These are phyloP conservation scores for Lentinus brumalis DNA, from an alignment of 768 basidiomycete species.

Conservation along the genomic window DNA sequence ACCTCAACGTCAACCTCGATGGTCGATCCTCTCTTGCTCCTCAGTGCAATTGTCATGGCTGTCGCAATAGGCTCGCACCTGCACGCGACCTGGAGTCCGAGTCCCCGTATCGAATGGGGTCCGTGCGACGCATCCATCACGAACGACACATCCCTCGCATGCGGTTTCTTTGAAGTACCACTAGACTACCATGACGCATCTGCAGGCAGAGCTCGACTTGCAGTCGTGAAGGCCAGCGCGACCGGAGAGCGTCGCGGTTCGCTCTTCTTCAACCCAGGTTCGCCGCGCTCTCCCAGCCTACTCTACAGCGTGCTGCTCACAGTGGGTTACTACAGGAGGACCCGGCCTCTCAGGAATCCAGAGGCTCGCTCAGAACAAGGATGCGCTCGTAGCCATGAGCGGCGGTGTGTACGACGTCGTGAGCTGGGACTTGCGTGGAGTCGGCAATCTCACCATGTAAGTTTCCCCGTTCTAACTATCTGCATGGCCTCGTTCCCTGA, in stretches of 20 bases:
- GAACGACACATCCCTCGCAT: not conserved
- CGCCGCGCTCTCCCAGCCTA: too few species aligned
- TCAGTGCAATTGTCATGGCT: too few species aligned
- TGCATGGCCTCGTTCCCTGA: too few species aligned
- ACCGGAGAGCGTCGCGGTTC: not conserved
- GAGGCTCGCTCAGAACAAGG: not conserved
- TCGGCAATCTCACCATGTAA: conserved; percentile 2
- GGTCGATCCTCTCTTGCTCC: too few species aligned
- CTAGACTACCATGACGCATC: conserved; percentile 1
- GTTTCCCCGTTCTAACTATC: not conserved
- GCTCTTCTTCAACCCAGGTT: conserved; percentile 7
- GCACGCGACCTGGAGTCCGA: conserved; percentile 1
- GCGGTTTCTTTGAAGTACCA: conserved; percentile 1
- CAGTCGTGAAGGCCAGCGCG: not conserved
- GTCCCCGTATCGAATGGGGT: not conserved
- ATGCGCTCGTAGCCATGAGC: not conserved
- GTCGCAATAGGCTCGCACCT: not conserved
- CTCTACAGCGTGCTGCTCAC: not conserved
- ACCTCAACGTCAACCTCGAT: too few species aligned
- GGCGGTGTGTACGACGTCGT: conserved; percentile 8
- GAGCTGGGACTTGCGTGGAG: conserved; percentile 1
- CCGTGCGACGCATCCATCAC: not conserved
- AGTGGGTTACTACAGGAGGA: not conserved
- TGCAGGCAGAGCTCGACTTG: not conserved
- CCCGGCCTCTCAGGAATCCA: not conserved